Evolutionary conservation across 495 filamentous ascomycete species (phyloP), one percentile per base, ranked within the genome.

Genomic region (Aspergillus biplanus): DNA sequence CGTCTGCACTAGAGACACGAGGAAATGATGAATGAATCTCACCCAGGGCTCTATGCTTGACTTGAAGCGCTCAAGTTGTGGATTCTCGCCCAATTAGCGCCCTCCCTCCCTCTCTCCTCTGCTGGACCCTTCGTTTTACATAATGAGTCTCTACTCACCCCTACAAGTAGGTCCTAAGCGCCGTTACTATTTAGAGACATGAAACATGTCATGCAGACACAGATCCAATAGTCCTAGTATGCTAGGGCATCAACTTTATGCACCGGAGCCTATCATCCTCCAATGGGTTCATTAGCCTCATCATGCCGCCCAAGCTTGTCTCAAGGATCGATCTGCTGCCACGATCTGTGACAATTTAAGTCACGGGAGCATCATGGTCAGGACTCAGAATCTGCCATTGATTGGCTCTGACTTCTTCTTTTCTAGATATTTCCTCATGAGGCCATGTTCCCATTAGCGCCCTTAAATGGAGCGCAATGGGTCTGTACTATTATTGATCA

Each of bases 161-260:
- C 21, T 27, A 27, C 48, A 15, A 37, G 47, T 46, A 44, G 16
- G 21, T 27, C 21, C 21, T 69, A 69, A 37, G 63, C 67, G 67
- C 63, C 39, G 63, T 55, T 66, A 37, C 67, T 69, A 69, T 66
- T 69, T 69, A 33, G 27, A 64, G 67, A 59, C 15, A 56, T 61
- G 27, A 64, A 63, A 59, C 15, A 50, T 61, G 58, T 54, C 33
- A 7, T 37, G 58, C 53, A 48, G 47, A 34, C 39, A 27, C 21
- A 52, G 53, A 56, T 62, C 60, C 4, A 35, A 63, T 27, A 12
- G 12, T 52, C 33, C 56, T 48, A 56, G 44, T 18, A 35, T 60
- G n/a, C 47, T 46, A 61, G 37, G 52, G 32, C 47, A 39, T 34
- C 13, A 21, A 48, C 21, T 31, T 33, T 32, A 27, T 44, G 46